Conservation (phyloP, 306 rosid species). For the Castanea sativa region DNA sequence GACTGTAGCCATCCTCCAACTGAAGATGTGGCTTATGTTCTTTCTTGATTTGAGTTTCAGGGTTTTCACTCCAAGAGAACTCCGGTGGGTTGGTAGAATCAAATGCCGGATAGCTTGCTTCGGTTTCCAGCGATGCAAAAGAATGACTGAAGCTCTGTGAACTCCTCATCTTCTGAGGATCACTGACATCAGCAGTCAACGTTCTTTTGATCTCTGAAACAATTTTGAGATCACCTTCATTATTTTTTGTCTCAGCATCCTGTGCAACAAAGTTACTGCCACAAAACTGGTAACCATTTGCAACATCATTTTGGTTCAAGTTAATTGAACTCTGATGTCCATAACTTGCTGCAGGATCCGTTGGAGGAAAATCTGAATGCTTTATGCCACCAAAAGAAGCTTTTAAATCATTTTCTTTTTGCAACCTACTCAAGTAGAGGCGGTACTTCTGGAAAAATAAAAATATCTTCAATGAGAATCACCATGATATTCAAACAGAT, state of each 20-base stretch:
- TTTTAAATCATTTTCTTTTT: slow-evolving; percentile 65
- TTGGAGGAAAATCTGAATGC: slow-evolving; percentile 54
- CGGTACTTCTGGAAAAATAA: slow-evolving; percentile 77
- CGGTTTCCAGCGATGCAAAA: slow-evolving; percentile 50
- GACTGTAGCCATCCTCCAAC: slow-evolving; percentile 45
- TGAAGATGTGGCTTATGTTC: slow-evolving; percentile 49
- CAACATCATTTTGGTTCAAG: slow-evolving; percentile 52
- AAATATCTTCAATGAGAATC: slow-evolving; percentile 23
- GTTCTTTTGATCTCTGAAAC: slow-evolving; percentile 52
- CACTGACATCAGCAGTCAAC: slow-evolving; percentile 34
- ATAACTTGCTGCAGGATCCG: slow-evolving; percentile 52
- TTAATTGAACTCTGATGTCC: slow-evolving; percentile 41
- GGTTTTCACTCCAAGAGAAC: slow-evolving; percentile 53
- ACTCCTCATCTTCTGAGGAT: slow-evolving; percentile 30
- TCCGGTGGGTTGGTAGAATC: slow-evolving; percentile 43
- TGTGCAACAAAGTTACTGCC: slow-evolving; percentile 45
- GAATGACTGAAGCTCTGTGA: slow-evolving; percentile 36
- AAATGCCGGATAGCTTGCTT: slow-evolving; percentile 43
- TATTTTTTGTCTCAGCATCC: slow-evolving; percentile 36
- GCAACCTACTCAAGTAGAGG: slow-evolving; percentile 88
- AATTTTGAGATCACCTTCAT: slow-evolving; percentile 41
- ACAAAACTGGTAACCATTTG: slow-evolving; percentile 42
- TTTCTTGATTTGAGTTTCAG: slow-evolving; percentile 34
- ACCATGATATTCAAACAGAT: slow-evolving; percentile 13
- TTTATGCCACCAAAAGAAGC: slow-evolving; percentile 61